Evolutionary conservation across 768 basidiomycete genomes (phyloP), one percentile per base, ranked within the genome.

Genomic region (Stropharia rugosoannulata): DNA sequence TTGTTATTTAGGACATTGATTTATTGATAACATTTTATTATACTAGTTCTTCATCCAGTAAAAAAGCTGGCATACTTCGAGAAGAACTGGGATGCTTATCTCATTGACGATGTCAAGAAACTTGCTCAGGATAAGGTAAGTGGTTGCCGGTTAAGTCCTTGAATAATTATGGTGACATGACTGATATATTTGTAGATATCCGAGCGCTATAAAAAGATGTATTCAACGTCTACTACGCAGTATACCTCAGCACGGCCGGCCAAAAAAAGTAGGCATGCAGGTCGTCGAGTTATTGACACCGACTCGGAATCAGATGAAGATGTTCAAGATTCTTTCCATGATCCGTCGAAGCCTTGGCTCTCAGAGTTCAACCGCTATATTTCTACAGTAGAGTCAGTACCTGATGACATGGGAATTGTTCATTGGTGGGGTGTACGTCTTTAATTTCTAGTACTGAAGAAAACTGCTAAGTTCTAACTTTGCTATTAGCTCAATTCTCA

Each of bases 401-500:
- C 27, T 4, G 35, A 49, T 1, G n/a, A 49, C 9, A 37, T 49
- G 27, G n/a, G n/a, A 15, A 49, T 49, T 12, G 29, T 49, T 49
- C 6, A 49, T 3, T 49, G 47, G 47, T 49, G 47, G 47, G 47
- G 47, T 16, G 47, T 49, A 49, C 13, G 47, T 49, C 2, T 5
- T 7, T 32, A 10, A 15, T 32, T 25, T 35, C 5, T 35, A 7
- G 8, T 48, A 4, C n/a, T n/a, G n/a, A n/a, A n/a, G n/a, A n/a
- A n/a, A n/a, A n/a, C n/a, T n/a, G n/a, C n/a, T n/a, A n/a, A n/a
- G n/a, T n/a, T n/a, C n/a, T n/a, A n/a, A 5, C 16, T 9, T 49
- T 2, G 0, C 19, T 19, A n/a, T 16, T 27, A 70, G 69, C 35
- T 60, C 0, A 70, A 74, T 59, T 48, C 63, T 10, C 35, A 39